Evolutionary conservation across 1,284 basidiomycete species (phyloP).

Genomic region (Termitomyces sp.): DNA sequence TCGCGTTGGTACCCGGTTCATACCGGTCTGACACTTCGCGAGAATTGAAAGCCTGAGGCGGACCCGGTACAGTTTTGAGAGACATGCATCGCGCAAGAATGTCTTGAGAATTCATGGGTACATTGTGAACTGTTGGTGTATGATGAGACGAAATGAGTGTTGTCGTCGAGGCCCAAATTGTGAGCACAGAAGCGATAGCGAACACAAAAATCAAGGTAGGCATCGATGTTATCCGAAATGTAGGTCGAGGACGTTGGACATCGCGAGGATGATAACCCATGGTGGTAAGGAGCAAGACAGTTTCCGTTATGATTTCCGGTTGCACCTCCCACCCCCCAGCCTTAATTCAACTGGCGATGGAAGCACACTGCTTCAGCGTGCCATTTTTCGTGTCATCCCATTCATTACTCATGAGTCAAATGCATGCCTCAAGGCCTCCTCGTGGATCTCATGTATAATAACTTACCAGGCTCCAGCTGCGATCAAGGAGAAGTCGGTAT

Average conservation of each 20-base stretch:
- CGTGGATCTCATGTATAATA: slow-evolving; percentile 10
- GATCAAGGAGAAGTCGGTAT: background rate
- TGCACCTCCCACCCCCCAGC: background rate
- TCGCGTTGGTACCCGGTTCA: slow-evolving; percentile 58
- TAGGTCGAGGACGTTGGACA: slow-evolving; percentile 6
- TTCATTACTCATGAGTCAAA: background rate
- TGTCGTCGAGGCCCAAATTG: slow-evolving; percentile 14
- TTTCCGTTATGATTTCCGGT: background rate
- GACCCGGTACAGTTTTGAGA: slow-evolving; percentile 39
- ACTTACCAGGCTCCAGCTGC: too few relatives aligned
- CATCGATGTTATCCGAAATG: slow-evolving; percentile 1
- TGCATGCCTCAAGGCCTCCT: slow-evolving; percentile 7
- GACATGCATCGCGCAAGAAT: slow-evolving; percentile 39
- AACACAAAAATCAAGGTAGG: slow-evolving; percentile 13
- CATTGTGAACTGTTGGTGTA: slow-evolving; percentile 8
- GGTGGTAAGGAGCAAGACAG: slow-evolving; percentile 13
- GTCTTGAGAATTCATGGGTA: slow-evolving; percentile 22
- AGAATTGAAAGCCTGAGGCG: slow-evolving; percentile 44
- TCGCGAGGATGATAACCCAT: slow-evolving; percentile 19
- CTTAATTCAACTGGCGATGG: background rate
- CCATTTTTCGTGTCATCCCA: background rate
- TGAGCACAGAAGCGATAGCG: slow-evolving; percentile 11
- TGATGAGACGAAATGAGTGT: slow-evolving; percentile 2
- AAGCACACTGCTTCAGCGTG: background rate
- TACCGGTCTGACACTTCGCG: slow-evolving; percentile 69